Percentiles rank a stretch among this genome's conserved stretches.
phyloP scores from a whole-genome alignment of 768 basidiomycete species.

The Mycena belliarum region DNA sequence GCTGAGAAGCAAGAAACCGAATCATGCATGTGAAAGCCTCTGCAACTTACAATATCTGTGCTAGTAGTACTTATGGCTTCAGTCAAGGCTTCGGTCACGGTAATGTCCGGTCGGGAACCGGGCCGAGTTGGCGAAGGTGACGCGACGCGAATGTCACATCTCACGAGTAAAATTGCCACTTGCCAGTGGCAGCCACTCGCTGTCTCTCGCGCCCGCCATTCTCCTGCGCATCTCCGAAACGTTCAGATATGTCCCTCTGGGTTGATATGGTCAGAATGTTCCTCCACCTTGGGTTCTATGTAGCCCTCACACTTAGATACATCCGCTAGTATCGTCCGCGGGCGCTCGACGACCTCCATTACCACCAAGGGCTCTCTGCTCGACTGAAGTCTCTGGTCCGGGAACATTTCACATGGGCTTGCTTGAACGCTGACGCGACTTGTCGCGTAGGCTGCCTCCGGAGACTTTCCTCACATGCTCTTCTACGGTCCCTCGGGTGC shows the following conservation, averaged over 20 bases:
- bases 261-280: constrained; percentile 53
- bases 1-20: too few species aligned
- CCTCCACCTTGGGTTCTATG: not conserved
- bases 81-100: too few species aligned
- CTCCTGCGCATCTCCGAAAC: not conserved
- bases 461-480: constrained; percentile 96
- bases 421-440: not conserved
- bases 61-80: too few species aligned
- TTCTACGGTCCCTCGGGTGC: constrained; percentile 98
- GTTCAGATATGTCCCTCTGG: constrained; percentile 61
- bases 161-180: too few species aligned
- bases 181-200: too few species aligned
- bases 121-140: too few species aligned
- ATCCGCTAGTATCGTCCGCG: constrained; percentile 77
- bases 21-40: too few species aligned
- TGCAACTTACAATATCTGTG: too few species aligned
- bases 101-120: too few species aligned
- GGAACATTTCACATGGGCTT: not conserved
- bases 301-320: constrained; percentile 2
- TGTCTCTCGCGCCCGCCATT: too few species aligned
- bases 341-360: constrained; percentile 82
- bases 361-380: constrained; percentile 79
- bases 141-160: too few species aligned
- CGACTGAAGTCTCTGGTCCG: constrained; percentile 80
- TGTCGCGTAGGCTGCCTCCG: constrained; percentile 68